Conservation (phyloP, 495 filamentous ascomycete species). For the Coniosporium apollinis region DNA sequence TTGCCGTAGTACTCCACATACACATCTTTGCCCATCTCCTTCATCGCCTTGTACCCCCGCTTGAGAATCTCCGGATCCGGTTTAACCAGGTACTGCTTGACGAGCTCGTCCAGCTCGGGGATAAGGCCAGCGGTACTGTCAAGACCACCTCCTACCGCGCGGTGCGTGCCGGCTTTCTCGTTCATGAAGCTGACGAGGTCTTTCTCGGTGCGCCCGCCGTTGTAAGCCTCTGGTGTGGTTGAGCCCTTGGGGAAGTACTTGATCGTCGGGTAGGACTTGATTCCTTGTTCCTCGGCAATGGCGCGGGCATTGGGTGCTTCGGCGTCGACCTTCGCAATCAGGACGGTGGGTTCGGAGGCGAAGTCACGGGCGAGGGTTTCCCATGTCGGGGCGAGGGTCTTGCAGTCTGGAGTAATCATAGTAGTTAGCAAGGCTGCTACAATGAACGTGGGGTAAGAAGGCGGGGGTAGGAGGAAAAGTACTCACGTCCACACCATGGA, state of each 20-base stretch:
- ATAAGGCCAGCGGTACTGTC: constrained; percentile 70
- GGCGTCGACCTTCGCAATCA: constrained; percentile 90
- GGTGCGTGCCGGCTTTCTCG: constrained; percentile 75
- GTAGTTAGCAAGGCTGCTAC: constrained; percentile 14
- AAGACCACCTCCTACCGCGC: constrained; percentile 64
- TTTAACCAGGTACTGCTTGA: constrained; percentile 47
- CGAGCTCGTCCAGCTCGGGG: constrained; percentile 53
- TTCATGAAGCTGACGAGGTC: constrained; percentile 74
- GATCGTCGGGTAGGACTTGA: constrained; percentile 85
- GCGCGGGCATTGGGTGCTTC: constrained; percentile 71
- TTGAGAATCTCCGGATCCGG: constrained; percentile 35
- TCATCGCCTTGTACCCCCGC: constrained; percentile 47
- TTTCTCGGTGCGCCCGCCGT: constrained; percentile 59
- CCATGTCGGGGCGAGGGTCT: constrained; percentile 79
- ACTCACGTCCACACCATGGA: constrained; percentile 94
- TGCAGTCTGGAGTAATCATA: constrained; percentile 60
- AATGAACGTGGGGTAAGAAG: too few species aligned
- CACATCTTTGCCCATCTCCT: constrained; percentile 57
- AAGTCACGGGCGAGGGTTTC: constrained; percentile 77
- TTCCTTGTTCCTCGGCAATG: constrained; percentile 56
- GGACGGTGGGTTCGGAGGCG: constrained; percentile 51
- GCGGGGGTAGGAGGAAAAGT: not conserved
- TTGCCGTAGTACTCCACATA: constrained; percentile 90
- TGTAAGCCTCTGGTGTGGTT: constrained; percentile 53
- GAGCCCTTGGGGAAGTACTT: constrained; percentile 93